Base-by-base conservation (phyloP, 495 filamentous ascomycete genomes). In the Neurospora sp. region DNA sequence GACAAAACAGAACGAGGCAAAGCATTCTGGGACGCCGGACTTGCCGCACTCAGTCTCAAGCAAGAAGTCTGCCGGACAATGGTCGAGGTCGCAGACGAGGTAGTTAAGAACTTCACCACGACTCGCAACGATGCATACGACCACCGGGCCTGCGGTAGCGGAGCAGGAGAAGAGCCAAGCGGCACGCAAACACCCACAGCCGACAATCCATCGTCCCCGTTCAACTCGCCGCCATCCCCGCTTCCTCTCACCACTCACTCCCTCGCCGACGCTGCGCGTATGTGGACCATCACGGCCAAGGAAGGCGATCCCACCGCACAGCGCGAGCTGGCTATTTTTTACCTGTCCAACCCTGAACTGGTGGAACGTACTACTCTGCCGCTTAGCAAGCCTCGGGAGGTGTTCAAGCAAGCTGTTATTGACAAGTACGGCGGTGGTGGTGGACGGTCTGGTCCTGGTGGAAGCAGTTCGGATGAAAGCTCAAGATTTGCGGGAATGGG, bases 271-370 rank as follows among this genome's bases (percentile, higher is more conserved):
- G 96, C 95, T 3, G 96, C 93, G 3, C 86, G 86, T 71, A 96
- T 99, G 90, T 96, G 93, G 89, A 92, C 92, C 74, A 97, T 97
- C 78, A 94, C 94, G 8, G 96, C 96, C 10, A 95, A 94, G 82
- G 96, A 99, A 81, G 94, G 95, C 40, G 90, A 96, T 76, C 87
- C 95, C 9, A 92, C 92, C 27, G 96, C 96, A n/a, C 93, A 97
- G 80, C 90, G 96, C 70, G 96, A 99, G 82, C 88, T 99, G 27
- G 96, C 93, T 3, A 94, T 96, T 72, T 91, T 98, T 74, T 98
- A 98, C 76, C 88, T 99, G 37, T 97, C 94, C 10, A 92, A 97
- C 77, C 94, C 96, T 1, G 93, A 96, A 78, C 87, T 96, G 27
- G 88, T 99, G 3, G 92, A 92, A 40, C 89, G 93, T 14, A 91